Base-by-base conservation (phyloP, 805 yeast species). In the Nakazawaea pomicola region DNA sequence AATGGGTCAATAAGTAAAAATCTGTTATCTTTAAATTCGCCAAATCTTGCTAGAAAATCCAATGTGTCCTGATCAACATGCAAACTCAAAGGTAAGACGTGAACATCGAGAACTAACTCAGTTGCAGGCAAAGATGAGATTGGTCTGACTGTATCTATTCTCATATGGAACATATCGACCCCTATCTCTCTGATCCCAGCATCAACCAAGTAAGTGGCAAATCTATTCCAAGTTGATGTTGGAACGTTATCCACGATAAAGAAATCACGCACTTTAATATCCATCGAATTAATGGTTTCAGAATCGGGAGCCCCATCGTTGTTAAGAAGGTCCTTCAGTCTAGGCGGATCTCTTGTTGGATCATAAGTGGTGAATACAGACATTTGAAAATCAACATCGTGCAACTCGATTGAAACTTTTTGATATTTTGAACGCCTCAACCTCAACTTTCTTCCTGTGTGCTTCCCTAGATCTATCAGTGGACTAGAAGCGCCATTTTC, bases 11-110 rank as follows among this genome's bases (percentile, higher is more conserved):
- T 70, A 12, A 84, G 62, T 4, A 72, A 72, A 55, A 85, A 84
- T 44, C 93, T 61, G 2, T 64, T 50, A 52, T 86, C 95, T 53
- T 77, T 81, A 56, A 93, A 93, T 45, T 80, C 89, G 25, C 83
- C 77, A 61, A 88, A 93, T 28, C 96, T 66, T 0, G 78, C 75
- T 24, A 89, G 50, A 49, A 91, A 90, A 42, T 89, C 96, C 15
- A 89, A 65, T 0, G 97, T 86, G 53, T 91, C 98, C 57, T 93
- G 99, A 58, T 93, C 98, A 33, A 93, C 78, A 56, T 87, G 88
- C 12, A 93, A 59, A 38, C 96, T 67, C 33, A 93, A 54, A 0
- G 99, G 99, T 15, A 84, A 63, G 0, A 87, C 61, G 4, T 68
- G 55, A 1, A 80, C 65, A 19, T 68, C 62, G 34, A 87, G 46